These are phyloP conservation scores for Herpomyces periplanetae DNA, from an alignment of 2,329 filamentous ascomycete genomes.

Conservation along the genomic window DNA sequence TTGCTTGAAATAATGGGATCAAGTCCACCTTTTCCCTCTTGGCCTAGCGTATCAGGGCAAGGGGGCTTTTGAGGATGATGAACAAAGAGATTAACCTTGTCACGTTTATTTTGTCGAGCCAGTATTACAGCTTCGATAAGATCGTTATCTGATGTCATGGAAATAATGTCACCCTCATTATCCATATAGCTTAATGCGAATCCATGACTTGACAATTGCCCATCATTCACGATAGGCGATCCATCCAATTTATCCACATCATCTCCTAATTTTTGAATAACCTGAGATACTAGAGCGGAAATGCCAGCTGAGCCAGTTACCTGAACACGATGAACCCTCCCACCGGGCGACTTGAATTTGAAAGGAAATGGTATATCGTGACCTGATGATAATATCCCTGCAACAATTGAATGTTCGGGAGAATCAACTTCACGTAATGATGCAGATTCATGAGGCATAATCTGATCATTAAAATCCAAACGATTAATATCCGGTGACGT, in stretches of 20 bases:
- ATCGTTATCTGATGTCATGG: slow-evolving; percentile 80
- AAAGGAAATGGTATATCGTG: slow-evolving; percentile 50
- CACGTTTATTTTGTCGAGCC: slow-evolving; percentile 30
- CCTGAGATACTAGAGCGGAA: slow-evolving; percentile 29
- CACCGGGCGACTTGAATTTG: slow-evolving; percentile 93
- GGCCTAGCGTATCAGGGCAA: slow-evolving; percentile 20
- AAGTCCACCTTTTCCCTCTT: no score
- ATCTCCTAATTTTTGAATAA: slow-evolving; percentile 42
- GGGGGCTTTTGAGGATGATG: slow-evolving; percentile 74
- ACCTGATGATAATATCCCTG: slow-evolving; percentile 14
- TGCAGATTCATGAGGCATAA: slow-evolving; percentile 69
- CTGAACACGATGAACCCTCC: slow-evolving; percentile 67
- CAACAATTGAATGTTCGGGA: slow-evolving; percentile 22
- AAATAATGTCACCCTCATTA: slow-evolving; percentile 82
- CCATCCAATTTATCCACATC: slow-evolving; percentile 60
- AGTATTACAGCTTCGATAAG: slow-evolving; percentile 58
- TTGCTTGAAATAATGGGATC: no score
- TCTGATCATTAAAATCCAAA: slow-evolving; percentile 32
- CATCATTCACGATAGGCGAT: slow-evolving; percentile 32
- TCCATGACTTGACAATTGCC: slow-evolving; percentile 30
- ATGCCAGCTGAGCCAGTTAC: slow-evolving; percentile 44
- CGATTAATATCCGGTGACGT: slow-evolving; percentile 40
- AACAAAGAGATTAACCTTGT: slow-evolving; percentile 90
- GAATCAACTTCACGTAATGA: slow-evolving; percentile 59
- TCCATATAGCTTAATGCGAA: slow-evolving; percentile 86